Evolutionary conservation across 345 rosid species (phyloP).

Genomic region (Combretum micranthum): DNA sequence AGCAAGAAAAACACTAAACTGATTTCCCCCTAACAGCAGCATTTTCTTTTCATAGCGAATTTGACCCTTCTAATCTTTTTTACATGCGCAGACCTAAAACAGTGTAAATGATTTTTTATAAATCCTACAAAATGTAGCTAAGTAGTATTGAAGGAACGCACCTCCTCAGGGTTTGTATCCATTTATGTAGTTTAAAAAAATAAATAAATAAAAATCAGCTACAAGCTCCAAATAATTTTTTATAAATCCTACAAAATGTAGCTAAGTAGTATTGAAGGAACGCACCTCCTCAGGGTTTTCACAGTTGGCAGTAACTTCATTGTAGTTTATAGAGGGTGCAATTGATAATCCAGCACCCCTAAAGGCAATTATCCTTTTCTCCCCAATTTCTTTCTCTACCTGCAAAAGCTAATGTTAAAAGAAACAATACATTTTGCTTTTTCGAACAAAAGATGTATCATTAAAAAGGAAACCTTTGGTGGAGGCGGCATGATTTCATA

Average conservation of each 20-base stretch:
- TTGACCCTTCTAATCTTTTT: too few species aligned
- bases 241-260: not conserved
- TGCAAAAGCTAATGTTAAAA: conserved; percentile 23
- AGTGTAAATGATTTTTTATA: too few species aligned
- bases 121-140: too few species aligned
- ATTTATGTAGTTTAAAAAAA: not conserved
- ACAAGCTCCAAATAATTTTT: not conserved
- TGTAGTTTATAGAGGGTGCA: conserved; percentile 49
- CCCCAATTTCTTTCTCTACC: conserved; percentile 97
- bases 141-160: too few species aligned
- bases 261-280: conserved; percentile 2
- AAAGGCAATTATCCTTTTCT: conserved; percentile 62
- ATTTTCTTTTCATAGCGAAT: not conserved
- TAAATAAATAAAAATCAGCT: not conserved
- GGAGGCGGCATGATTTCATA: conserved; percentile 98
- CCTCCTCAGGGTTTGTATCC: too few species aligned
- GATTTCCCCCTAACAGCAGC: not conserved
- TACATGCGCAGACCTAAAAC: too few species aligned
- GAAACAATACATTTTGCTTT: conserved; percentile 3
- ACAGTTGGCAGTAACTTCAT: conserved; percentile 45
- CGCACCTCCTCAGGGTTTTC: conserved; percentile 70
- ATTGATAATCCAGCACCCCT: conserved; percentile 70
- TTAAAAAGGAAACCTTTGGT: conserved; percentile 33
- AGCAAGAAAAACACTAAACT: too few species aligned
- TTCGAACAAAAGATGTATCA: conserved; percentile 2